Evolutionary conservation across 345 rosid species (phyloP).

Genomic region (Noccaea caerulescens): DNA sequence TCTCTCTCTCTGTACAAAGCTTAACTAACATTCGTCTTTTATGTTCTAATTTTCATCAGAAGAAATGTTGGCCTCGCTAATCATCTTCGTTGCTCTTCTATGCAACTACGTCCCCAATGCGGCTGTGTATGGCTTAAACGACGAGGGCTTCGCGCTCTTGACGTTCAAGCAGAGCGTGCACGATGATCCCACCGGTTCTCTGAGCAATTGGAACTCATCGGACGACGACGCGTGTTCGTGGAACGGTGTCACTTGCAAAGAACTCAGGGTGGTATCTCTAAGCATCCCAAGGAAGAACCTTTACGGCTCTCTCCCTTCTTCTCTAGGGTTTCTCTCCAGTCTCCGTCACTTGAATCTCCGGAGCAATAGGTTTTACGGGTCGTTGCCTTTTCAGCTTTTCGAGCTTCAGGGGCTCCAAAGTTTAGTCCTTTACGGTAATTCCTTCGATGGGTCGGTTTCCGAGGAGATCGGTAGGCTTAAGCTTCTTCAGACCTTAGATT

Average conservation of each 20-base stretch:
- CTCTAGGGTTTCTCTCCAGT: constrained; percentile 75
- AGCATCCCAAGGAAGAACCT: constrained; percentile 89
- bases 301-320: constrained; percentile 72
- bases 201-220: constrained; percentile 83
- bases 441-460: constrained; percentile 77
- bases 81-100: constrained; percentile 45
- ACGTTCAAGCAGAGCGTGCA: constrained; percentile 68
- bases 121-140: constrained; percentile 48
- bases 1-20: constrained; percentile 30
- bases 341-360: constrained; percentile 91
- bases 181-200: constrained; percentile 78
- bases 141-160: constrained; percentile 77
- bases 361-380: constrained; percentile 70
- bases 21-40: constrained; percentile 19
- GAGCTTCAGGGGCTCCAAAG: constrained; percentile 81
- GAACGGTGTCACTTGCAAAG: constrained; percentile 94
- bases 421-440: constrained; percentile 89
- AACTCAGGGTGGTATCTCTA: constrained; percentile 71
- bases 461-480: constrained; percentile 69
- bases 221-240: constrained; percentile 76
- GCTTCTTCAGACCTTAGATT: constrained; percentile 79
- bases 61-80: constrained; percentile 46
- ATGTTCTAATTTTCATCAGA: constrained; percentile 19
- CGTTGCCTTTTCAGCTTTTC: constrained; percentile 72
- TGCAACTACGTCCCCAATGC: constrained; percentile 40